Conservation (phyloP, 2,329 filamentous ascomycete species). For the Lasiodiplodia citricola region DNA sequence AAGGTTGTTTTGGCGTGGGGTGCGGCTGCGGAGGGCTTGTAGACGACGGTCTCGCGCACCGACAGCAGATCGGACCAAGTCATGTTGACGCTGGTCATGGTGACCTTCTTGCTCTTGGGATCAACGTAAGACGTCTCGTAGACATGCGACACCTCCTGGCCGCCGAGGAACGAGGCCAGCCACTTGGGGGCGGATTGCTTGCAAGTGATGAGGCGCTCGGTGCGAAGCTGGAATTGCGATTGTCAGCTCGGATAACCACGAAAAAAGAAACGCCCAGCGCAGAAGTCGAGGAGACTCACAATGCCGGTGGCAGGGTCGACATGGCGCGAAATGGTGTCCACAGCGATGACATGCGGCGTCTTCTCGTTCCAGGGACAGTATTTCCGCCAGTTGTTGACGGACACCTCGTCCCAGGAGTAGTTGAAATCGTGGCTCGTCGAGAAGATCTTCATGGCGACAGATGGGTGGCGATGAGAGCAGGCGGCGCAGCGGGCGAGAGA, state of each 20-base stretch:
- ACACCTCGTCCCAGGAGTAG: conserved; percentile 99
- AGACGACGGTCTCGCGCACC: conserved; percentile 91
- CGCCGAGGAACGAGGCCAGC: conserved; percentile 80
- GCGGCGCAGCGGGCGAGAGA: conserved; percentile 34
- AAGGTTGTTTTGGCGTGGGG: conserved; percentile 74
- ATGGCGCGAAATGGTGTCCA: conserved; percentile 83
- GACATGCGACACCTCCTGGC: conserved; percentile 81
- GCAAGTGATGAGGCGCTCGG: conserved; percentile 71
- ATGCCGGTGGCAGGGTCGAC: conserved; percentile 70
- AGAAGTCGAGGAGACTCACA: conserved; percentile 51
- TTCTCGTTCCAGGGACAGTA: conserved; percentile 99
- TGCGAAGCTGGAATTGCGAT: conserved; percentile 61
- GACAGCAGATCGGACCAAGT: conserved; percentile 89
- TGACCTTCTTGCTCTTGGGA: conserved; percentile 80
- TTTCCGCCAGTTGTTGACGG: conserved; percentile 96
- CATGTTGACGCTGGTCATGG: conserved; percentile 95
- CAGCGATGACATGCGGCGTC: conserved; percentile 93
- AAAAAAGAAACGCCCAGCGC: background rate
- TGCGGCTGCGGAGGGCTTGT: conserved; percentile 64
- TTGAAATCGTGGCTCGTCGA: conserved; percentile 87
- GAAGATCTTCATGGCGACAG: conserved; percentile 83
- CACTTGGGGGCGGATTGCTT: conserved; percentile 74
- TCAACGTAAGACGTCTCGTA: conserved; percentile 97
- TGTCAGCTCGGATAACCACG: conserved; percentile 14
- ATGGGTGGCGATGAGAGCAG: background rate